A percentile compares a stretch with the other conserved stretches of the same genome.
Evolutionary conservation across 1,284 basidiomycete species (phyloP).

Genomic region (Rhodotorula sp.): DNA sequence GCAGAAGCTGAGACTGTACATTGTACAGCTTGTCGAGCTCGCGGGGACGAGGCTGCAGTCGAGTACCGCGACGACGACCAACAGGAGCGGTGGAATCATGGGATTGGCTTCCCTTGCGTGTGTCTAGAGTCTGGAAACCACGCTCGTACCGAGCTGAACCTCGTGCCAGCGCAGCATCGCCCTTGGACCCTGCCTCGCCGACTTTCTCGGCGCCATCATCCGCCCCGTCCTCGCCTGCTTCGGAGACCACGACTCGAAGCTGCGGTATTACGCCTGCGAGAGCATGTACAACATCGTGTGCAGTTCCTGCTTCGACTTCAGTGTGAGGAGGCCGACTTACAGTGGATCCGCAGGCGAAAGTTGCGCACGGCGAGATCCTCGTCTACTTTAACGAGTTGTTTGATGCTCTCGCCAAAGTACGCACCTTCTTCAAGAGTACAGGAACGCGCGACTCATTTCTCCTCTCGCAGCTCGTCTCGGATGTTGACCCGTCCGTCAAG

Average conservation of each 20-base stretch:
- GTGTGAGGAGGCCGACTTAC: neutral
- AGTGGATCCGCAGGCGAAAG: slow-evolving; percentile 59
- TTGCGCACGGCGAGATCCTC: slow-evolving; percentile 94
- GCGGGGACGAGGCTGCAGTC: slow-evolving; percentile 62
- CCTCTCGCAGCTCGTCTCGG: slow-evolving; percentile 76
- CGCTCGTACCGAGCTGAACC: too few relatives aligned
- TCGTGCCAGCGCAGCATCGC: slow-evolving; percentile 61
- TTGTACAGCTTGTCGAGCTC: slow-evolving; percentile 92
- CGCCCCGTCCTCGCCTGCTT: slow-evolving; percentile 90
- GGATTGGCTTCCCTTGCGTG: slow-evolving; percentile 75
- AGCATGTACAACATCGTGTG: slow-evolving; percentile 87
- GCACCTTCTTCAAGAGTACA: slow-evolving; percentile 32
- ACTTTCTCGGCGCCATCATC: slow-evolving; percentile 90
- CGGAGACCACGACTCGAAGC: slow-evolving; percentile 88
- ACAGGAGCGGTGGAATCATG: slow-evolving; percentile 73
- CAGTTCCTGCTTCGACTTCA: neutral
- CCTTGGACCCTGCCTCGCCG: slow-evolving; percentile 84
- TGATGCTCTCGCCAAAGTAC: slow-evolving; percentile 90
- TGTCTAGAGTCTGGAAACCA: neutral
- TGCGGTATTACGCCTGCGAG: slow-evolving; percentile 95
- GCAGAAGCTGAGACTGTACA: slow-evolving; percentile 77
- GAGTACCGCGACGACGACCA: slow-evolving; percentile 73
- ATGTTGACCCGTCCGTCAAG: slow-evolving; percentile 94
- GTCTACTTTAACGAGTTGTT: slow-evolving; percentile 99
- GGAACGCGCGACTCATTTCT: neutral